These are phyloP conservation scores for Lachnellula cervina DNA, from an alignment of 2,329 filamentous ascomycete genomes.

Conservation along the genomic window DNA sequence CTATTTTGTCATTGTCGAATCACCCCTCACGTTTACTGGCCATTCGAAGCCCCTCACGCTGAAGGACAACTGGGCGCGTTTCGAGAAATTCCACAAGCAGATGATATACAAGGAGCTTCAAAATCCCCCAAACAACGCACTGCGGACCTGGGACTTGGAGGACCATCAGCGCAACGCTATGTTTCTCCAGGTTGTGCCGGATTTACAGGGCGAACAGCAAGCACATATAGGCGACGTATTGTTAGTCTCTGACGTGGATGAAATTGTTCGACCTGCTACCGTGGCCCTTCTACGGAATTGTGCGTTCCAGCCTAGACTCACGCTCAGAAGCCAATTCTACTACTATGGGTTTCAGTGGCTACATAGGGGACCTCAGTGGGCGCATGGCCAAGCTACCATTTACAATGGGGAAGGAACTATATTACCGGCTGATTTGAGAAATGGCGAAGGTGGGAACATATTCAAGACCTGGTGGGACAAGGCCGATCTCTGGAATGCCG, in stretches of 20 bases:
- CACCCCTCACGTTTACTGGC: conserved; percentile 53
- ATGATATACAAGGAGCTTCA: conserved; percentile 55
- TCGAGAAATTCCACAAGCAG: conserved; percentile 51
- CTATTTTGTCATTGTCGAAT: conserved; percentile 62
- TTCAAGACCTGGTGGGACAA: conserved; percentile 28
- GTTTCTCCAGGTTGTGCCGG: conserved; percentile 46
- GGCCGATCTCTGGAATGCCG: conserved; percentile 36
- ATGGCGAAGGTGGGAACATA: conserved; percentile 24
- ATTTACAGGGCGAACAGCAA: conserved; percentile 31
- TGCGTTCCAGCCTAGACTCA: conserved; percentile 31
- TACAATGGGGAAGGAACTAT: conserved; percentile 37
- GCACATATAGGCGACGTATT: conserved; percentile 38
- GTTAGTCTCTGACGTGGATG: conserved; percentile 43
- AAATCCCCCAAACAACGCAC: conserved; percentile 37
- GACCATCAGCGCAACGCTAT: conserved; percentile 52
- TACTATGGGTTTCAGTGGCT: conserved; percentile 38
- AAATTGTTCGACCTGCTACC: conserved; percentile 37
- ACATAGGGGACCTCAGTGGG: conserved; percentile 35
- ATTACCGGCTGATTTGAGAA: conserved; percentile 37
- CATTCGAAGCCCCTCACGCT: conserved; percentile 50
- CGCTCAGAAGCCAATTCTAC: conserved; percentile 34
- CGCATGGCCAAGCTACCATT: conserved; percentile 42
- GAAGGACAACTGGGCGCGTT: conserved; percentile 46
- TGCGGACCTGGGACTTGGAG: conserved; percentile 46
- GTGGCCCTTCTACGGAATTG: conserved; percentile 35